Evolutionary conservation across 768 basidiomycete genomes (phyloP), one percentile per base, ranked within the genome.

Genomic region (Lyophyllum decastes): DNA sequence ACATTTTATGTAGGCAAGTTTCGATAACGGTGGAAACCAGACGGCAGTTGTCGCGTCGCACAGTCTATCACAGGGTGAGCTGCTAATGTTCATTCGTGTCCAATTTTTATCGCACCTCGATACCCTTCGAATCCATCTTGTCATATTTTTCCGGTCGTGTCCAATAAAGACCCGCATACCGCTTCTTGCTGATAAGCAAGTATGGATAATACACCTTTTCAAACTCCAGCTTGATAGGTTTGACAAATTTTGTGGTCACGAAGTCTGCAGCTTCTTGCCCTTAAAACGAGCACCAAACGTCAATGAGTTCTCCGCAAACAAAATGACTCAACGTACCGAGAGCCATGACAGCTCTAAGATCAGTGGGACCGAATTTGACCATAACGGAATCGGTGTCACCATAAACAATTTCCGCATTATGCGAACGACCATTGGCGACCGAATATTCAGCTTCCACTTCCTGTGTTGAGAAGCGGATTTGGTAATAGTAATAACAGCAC

Each of bases 91-190:
- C 44, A 16, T 24, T n/a, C 7, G 16, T 17, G n/a, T 10, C 43
- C 25, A 34, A 40, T 30, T 40, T 19, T 45, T 21, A 30, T 66
- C 84, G 2, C 54, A 94, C 95, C 84, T 99, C 97, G 57, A 99
- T 98, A 68, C 97, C 97, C 76, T 99, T 99, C 1, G 96, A 90
- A 65, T 99, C 97, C 97, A 98, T 98, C 76, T 98, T 98, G 73
- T 99, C 97, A 64, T 92, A 96, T 69, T 94, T 97, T 41, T 98
- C 95, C 12, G 89, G 77, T 61, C 85, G 88, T 1, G 97, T 98
- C 97, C 97, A 99, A 70, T 99, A 98, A 56, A 98, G 75, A 6
- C 97, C 97, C 2, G 97, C 97, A 72, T 99, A 99, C 45, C 97
- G 88, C 75, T 99, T 99, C 76, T 99, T 99, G 81, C 80, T 98